Base-by-base conservation (phyloP, 805 yeast genomes). In the Cyberlindnera meyerae region DNA sequence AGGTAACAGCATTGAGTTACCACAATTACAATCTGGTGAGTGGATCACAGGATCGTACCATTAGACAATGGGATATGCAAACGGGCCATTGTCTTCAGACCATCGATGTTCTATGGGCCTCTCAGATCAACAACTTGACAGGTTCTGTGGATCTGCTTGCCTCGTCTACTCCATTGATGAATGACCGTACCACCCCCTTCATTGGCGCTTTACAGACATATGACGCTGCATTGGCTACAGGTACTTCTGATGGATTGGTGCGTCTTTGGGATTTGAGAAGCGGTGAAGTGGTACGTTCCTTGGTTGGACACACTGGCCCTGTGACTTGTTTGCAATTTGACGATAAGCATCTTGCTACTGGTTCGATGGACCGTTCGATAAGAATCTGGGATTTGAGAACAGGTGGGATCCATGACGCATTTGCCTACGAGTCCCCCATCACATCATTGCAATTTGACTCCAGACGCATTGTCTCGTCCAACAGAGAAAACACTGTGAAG, bases 141-240 rank as follows among this genome's bases (percentile, higher is more conserved):
- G 34, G 51, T 2, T 24, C 40, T 2, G 29, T 47, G 8, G 54
- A 43, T 11, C 36, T 16, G 20, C 11, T 7, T 14, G 29, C 20
- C 13, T 24, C 45, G 0, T 28, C 41, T 2, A 18, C 41, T n/a
- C n/a, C n/a, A 2, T 18, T 37, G 21, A 22, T 44, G 4, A 28
- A 39, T n/a, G 52, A 43, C 17, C 42, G 45, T 27, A 24, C 37
- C 7, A 39, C 43, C 15, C 75, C 76, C 3, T 72, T 75, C 41
- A 72, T 82, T 29, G 81, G 84, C 0, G 79, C 84, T 0, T 54
- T 82, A 24, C 89, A 82, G 55, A 77, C 82, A 40, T 77, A 68
- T 49, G 86, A 80, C 49, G 84, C 86, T 0, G 90, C 89, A 0
- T 60, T 82, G 45, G 90, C 90, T 0, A 75, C 87, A 0, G 93